Evolutionary conservation across 306 rosid genomes (phyloP), one percentile per base, ranked within the genome.

Genomic region (Heteromeles arbutifolia): DNA sequence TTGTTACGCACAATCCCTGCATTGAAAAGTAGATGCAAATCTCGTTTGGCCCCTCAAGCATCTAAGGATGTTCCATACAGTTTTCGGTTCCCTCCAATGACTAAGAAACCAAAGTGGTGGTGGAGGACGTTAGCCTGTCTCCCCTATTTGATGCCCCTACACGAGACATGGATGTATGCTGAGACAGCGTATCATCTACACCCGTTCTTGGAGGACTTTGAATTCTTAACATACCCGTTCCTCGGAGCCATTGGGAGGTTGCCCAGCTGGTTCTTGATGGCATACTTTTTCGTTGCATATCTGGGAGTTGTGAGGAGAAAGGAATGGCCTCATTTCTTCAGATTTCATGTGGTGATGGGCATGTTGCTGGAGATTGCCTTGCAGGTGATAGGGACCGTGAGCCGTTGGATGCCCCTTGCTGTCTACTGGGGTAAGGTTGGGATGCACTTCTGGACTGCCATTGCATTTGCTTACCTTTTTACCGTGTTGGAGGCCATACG

Each of bases 141-240:
- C 76, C 96, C 98, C n/a, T 95, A 92, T 77, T 83, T 95, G 24
- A 87, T 95, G 95, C 98, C 97, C 56, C 87, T 95, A 22, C 98
- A 95, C 6, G 97, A 95, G 85, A 92, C 96, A 21, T 95, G 98
- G 98, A 95, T 95, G 97, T 95, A 92, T 62, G 97, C 96, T 2
- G 89, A 92, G 87, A 95, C 98, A 34, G 98, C 98, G 21, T 95
- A 89, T 78, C 82, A 87, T 74, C 90, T 92, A 50, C 96, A 92
- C 82, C 92, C 93, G 0, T 92, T 95, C 80, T 53, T 92, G 68
- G 93, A 89, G 70, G 41, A 56, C 54, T 86, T 90, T 41, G 89
- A 92, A 54, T 86, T 80, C 87, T 5, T 72, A 2, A 88, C 98
- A 6, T 92, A 92, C 86, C 98, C 98, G 21, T 95, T 95, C 82